These are phyloP conservation scores for Coemansia sp. DNA, from an alignment of 371 early-diverging fungal genomes.

Conservation along the genomic window DNA sequence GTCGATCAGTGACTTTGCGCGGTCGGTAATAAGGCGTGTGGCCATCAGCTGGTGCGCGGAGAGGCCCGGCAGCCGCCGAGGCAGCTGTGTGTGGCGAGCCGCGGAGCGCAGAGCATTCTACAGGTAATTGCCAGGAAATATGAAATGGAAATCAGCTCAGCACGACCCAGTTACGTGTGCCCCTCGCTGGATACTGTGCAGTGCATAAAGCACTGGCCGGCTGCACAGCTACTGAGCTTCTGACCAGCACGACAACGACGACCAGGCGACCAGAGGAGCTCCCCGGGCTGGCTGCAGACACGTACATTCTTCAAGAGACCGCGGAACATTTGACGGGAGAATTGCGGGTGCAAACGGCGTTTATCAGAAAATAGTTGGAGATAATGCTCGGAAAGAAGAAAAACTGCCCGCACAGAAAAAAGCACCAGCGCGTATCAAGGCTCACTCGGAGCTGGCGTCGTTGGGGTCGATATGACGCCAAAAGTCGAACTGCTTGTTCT, in stretches of 20 bases:
- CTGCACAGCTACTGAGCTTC: no score
- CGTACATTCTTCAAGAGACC: conserved; percentile 22
- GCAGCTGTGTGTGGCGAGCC: conserved; percentile 2
- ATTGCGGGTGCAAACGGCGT: not conserved
- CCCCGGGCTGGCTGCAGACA: not conserved
- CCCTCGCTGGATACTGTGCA: not conserved
- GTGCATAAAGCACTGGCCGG: not conserved
- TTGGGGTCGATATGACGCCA: conserved; percentile 39
- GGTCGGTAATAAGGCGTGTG: conserved; percentile 36
- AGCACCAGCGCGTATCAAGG: not conserved
- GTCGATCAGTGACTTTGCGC: conserved; percentile 36
- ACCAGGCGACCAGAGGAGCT: not conserved
- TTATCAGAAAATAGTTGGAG: not conserved
- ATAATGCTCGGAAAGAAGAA: not conserved
- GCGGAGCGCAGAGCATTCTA: conserved; percentile 17
- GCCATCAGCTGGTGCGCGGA: conserved; percentile 15
- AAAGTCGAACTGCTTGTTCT: conserved; percentile 44
- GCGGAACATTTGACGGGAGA: conserved; percentile 14
- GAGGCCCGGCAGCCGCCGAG: conserved; percentile 6
- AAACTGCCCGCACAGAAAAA: not conserved
- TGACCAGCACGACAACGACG: not conserved
- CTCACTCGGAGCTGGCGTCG: conserved; percentile 8
- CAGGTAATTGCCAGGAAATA: not conserved
- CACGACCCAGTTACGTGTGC: conserved; percentile 1
- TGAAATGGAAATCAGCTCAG: not conserved